These are phyloP conservation scores for Ustilaginoidea virens DNA, from an alignment of 2,329 filamentous ascomycete species.

Conservation along the genomic window DNA sequence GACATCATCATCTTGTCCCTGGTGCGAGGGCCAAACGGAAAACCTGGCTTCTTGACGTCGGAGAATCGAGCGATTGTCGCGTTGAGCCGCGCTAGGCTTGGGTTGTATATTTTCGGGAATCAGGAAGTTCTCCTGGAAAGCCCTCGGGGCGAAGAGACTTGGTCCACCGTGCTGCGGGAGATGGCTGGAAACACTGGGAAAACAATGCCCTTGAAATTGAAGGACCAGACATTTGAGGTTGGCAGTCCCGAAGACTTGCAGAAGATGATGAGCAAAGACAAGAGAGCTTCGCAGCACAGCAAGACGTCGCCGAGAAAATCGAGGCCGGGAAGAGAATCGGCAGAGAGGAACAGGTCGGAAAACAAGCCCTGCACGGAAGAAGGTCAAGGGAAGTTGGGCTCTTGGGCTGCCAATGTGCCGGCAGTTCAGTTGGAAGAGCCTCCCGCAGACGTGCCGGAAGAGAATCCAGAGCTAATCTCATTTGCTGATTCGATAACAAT, in stretches of 20 bases:
- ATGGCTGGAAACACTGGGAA: constrained; percentile 23
- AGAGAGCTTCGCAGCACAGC: too few relatives aligned
- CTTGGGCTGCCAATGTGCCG: too few relatives aligned
- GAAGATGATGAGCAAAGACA: constrained; percentile 9
- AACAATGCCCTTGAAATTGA: constrained; percentile 23
- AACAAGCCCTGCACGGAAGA: too few relatives aligned
- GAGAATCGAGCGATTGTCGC: constrained; percentile 42
- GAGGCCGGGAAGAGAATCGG: too few relatives aligned
- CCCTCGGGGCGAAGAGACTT: constrained; percentile 22
- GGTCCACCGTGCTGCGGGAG: constrained; percentile 22
- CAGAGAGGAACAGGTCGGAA: too few relatives aligned
- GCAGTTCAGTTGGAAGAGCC: too few relatives aligned
- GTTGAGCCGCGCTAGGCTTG: constrained; percentile 54
- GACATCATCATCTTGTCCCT: constrained; percentile 68
- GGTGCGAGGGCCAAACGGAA: constrained; percentile 48
- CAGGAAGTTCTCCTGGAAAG: constrained; percentile 32
- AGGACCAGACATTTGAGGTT: constrained; percentile 36
- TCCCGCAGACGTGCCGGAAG: too few relatives aligned
- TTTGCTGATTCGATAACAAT: constrained; percentile 1
- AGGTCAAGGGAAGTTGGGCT: too few relatives aligned
- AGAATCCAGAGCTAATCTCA: constrained; percentile 1
- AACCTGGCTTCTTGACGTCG: constrained; percentile 60
- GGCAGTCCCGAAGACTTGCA: constrained; percentile 36
- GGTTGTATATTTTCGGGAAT: constrained; percentile 79
- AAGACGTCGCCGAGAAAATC: too few relatives aligned